Percentiles rank a stretch among this genome's conserved stretches.
Conservation (phyloP, 495 filamentous ascomycete genomes). For the Trichoderma gamsii region DNA sequence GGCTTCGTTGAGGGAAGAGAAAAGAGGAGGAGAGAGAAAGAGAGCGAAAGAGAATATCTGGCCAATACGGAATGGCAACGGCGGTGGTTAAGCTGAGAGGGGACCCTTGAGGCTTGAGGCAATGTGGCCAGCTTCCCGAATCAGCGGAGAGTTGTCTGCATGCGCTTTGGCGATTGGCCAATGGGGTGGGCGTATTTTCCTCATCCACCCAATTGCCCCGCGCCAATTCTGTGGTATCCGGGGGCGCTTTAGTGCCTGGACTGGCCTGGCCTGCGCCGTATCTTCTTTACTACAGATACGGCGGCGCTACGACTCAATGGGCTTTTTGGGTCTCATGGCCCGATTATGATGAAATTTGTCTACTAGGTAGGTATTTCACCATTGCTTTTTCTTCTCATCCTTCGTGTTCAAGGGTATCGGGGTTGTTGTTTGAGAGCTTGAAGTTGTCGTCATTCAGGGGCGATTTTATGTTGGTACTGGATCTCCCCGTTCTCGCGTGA, state of each 20-base stretch:
- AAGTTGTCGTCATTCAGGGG: no score
- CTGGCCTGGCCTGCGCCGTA: no score
- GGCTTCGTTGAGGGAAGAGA: background rate
- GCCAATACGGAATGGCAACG: background rate
- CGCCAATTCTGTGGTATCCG: background rate
- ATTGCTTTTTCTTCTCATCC: background rate
- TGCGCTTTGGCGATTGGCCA: background rate
- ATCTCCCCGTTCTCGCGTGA: no score
- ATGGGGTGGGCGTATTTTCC: background rate
- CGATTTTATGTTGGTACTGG: no score
- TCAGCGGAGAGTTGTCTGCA: background rate
- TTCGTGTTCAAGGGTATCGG: no score
- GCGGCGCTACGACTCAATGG: background rate
- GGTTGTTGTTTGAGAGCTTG: no score
- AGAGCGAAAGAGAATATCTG: background rate
- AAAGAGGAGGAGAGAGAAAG: background rate
- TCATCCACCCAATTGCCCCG: background rate
- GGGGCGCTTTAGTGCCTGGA: background rate
- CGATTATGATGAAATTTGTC: background rate
- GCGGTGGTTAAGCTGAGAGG: background rate
- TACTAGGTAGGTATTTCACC: no score
- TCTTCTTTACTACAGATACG: background rate
- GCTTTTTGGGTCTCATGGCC: background rate
- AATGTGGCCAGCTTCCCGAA: conserved; percentile 12
- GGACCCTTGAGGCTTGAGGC: background rate